Conservation (phyloP, 179 eudicot species). For the Beta macrorhiza region DNA sequence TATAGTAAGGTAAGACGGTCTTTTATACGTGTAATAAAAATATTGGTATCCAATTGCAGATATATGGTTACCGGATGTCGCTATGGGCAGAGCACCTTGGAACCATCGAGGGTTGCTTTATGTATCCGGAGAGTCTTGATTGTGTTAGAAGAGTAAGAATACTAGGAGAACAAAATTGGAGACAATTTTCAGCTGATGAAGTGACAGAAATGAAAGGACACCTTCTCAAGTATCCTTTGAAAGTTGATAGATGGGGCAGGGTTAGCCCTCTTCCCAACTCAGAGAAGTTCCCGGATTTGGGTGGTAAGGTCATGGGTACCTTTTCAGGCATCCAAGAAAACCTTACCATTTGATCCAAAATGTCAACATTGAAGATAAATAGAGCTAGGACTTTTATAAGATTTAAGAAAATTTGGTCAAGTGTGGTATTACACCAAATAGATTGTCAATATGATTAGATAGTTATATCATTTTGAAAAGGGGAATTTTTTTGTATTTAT, state of each 20-base stretch:
- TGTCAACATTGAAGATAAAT: neutral
- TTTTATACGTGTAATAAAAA: too few relatives aligned
- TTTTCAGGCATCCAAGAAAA: conserved; percentile 33
- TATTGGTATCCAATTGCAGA: conserved; percentile 7
- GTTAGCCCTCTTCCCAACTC: conserved; percentile 30
- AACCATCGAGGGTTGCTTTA: conserved; percentile 20
- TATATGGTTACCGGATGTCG: conserved; percentile 44
- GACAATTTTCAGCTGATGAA: conserved; percentile 28
- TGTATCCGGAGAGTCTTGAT: conserved; percentile 34
- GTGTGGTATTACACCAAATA: neutral
- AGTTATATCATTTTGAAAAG: too few relatives aligned
- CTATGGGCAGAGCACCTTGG: conserved; percentile 45
- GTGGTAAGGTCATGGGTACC: conserved; percentile 36
- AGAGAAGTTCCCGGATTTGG: conserved; percentile 39
- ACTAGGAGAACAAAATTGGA: conserved; percentile 37
- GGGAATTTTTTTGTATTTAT: too few relatives aligned
- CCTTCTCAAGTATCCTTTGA: conserved; percentile 36
- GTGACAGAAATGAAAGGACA: conserved; percentile 32
- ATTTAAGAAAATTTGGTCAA: neutral
- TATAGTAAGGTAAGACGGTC: too few relatives aligned
- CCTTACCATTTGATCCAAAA: conserved; percentile 30
- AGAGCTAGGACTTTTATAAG: neutral
- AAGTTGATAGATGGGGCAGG: conserved; percentile 30
- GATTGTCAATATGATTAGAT: too few relatives aligned
- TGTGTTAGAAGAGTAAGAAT: conserved; percentile 32